Evolutionary conservation across 2,329 filamentous ascomycete genomes (phyloP).

Genomic region (Penicillium sumatraense): DNA sequence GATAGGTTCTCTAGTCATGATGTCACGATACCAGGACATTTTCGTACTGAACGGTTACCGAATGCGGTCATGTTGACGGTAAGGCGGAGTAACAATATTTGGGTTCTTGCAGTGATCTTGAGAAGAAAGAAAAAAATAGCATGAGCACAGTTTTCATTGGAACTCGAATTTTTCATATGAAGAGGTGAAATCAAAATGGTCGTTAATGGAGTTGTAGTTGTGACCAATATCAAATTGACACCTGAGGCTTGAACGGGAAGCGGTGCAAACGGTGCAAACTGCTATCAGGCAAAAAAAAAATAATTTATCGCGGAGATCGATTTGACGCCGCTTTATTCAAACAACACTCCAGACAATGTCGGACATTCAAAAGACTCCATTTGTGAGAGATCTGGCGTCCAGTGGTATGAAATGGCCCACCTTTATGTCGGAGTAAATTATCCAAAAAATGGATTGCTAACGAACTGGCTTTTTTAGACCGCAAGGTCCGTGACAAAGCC

Average conservation of each 20-base stretch:
- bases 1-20: slow-evolving; percentile 18
- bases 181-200: background rate
- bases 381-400: slow-evolving; percentile 81
- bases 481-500: slow-evolving; percentile 75
- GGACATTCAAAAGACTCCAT: slow-evolving; percentile 62
- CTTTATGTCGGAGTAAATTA: background rate
- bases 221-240: background rate
- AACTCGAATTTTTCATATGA: background rate
- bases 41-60: slow-evolving; percentile 1
- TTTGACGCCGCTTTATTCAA: slow-evolving; percentile 5
- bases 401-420: slow-evolving; percentile 62
- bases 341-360: slow-evolving; percentile 31
- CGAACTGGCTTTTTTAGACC: slow-evolving; percentile 58
- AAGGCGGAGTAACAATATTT: background rate
- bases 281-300: slow-evolving; percentile 29
- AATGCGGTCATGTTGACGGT: slow-evolving; percentile 5
- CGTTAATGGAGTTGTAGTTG: background rate
- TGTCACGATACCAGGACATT: slow-evolving; percentile 19
- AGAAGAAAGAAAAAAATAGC: background rate
- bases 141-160: background rate
- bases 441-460: background rate
- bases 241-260: slow-evolving; percentile 4
- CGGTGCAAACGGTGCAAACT: slow-evolving; percentile 28
- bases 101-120: background rate
- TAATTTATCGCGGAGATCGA: slow-evolving; percentile 28